A percentile compares a stretch with the other conserved stretches of the same genome.
phyloP scores from a whole-genome alignment of 2,329 filamentous ascomycete species.

The Mycogone perniciosa region DNA sequence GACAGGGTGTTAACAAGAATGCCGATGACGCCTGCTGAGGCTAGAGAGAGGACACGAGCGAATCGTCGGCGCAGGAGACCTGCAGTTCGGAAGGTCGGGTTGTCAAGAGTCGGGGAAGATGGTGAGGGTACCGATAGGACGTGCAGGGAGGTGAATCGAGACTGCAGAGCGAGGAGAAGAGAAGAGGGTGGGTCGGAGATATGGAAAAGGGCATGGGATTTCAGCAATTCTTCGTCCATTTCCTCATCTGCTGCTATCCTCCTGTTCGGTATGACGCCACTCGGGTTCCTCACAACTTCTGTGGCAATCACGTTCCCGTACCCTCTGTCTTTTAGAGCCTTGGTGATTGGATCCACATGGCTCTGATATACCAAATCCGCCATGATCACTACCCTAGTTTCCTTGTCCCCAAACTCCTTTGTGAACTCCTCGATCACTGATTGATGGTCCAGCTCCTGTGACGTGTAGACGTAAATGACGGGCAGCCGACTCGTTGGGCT shows the following conservation, averaged over 20 bases:
- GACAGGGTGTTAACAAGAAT: slow-evolving; percentile 95
- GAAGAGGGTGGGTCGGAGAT: slow-evolving; percentile 74
- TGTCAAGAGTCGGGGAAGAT: slow-evolving; percentile 43
- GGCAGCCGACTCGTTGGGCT: slow-evolving; percentile 83
- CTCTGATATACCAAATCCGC: slow-evolving; percentile 83
- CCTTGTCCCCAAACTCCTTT: slow-evolving; percentile 58
- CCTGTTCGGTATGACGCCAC: slow-evolving; percentile 77
- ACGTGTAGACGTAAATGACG: slow-evolving; percentile 86
- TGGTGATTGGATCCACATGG: slow-evolving; percentile 57
- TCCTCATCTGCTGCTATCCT: slow-evolving; percentile 47
- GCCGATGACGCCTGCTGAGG: slow-evolving; percentile 77
- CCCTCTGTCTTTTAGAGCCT: slow-evolving; percentile 51
- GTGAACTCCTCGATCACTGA: slow-evolving; percentile 55
- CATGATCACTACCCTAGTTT: slow-evolving; percentile 67
- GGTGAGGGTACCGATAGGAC: slow-evolving; percentile 64
- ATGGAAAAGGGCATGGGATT: slow-evolving; percentile 73
- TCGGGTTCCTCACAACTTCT: slow-evolving; percentile 68
- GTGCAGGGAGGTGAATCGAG: slow-evolving; percentile 69
- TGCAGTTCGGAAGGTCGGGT: slow-evolving; percentile 39
- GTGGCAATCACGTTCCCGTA: slow-evolving; percentile 67
- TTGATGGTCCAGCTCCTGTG: slow-evolving; percentile 58
- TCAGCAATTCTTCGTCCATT: slow-evolving; percentile 42
- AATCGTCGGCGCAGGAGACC: slow-evolving; percentile 74
- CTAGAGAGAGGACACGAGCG: slow-evolving; percentile 73
- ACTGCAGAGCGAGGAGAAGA: slow-evolving; percentile 79